phyloP scores from a whole-genome alignment of 192 early-diverging fungal species.

The Pecoramyces ruminantium region DNA sequence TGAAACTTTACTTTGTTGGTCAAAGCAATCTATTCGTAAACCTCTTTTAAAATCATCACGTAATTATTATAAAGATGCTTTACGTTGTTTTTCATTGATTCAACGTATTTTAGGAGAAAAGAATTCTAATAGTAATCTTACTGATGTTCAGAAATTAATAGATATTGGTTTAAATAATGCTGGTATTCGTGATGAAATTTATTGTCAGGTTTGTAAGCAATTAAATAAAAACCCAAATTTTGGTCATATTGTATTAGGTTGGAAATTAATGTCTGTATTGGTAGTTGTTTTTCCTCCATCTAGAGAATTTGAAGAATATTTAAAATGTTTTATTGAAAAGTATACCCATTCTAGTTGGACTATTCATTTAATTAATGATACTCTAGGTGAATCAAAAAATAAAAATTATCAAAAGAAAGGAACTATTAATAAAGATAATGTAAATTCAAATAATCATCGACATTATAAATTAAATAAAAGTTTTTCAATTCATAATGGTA shows the following conservation, averaged over 20 bases:
- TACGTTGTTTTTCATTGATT: constrained; percentile 65
- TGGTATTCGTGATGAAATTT: constrained; percentile 79
- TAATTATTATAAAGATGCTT: constrained; percentile 65
- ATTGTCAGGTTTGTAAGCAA: constrained; percentile 68
- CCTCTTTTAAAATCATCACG: constrained; percentile 59
- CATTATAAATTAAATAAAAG: too few relatives aligned
- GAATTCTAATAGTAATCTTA: constrained; percentile 6
- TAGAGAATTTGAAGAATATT: constrained; percentile 67
- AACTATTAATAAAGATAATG: background rate
- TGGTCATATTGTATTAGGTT: constrained; percentile 25
- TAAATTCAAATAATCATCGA: too few relatives aligned
- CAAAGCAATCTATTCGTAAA: background rate
- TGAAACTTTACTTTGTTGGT: constrained; percentile 69
- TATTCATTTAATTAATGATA: background rate
- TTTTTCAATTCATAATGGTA: too few relatives aligned
- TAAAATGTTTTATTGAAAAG: constrained; percentile 58
- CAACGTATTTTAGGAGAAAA: constrained; percentile 69
- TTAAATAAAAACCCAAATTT: background rate
- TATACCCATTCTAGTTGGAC: constrained; percentile 20
- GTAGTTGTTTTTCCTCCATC: constrained; percentile 79
- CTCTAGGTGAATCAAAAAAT: background rate
- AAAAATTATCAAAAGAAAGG: too few relatives aligned
- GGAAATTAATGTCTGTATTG: constrained; percentile 68
- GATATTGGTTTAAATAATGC: constrained; percentile 55
- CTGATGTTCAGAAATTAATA: constrained; percentile 59